These are phyloP conservation scores for Populus trichocarpa DNA, from an alignment of 441 rosid species.

Conservation along the genomic window DNA sequence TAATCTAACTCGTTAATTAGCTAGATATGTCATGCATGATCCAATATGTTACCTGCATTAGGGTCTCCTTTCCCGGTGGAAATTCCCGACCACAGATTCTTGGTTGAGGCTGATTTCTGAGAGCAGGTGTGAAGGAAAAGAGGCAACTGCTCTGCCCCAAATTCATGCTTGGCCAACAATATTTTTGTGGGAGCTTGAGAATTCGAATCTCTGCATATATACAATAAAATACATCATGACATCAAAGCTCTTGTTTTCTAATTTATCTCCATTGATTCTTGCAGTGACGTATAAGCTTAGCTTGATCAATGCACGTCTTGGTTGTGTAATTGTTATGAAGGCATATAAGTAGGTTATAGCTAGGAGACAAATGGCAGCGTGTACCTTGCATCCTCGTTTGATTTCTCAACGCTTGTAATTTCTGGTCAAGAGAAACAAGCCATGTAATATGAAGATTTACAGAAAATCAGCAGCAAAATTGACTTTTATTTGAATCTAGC, in stretches of 20 bases:
- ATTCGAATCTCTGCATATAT: slow-evolving; percentile 26
- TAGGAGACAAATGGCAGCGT: not conserved
- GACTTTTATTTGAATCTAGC: too few species aligned
- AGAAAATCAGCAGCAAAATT: not conserved
- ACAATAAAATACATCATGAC: not conserved
- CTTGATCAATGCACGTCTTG: too few species aligned
- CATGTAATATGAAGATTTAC: not conserved
- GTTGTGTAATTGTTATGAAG: too few species aligned
- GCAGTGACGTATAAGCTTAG: too few species aligned
- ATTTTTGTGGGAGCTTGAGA: slow-evolving; percentile 9
- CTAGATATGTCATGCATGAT: too few species aligned
- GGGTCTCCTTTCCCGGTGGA: slow-evolving; percentile 15
- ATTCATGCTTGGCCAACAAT: slow-evolving; percentile 16
- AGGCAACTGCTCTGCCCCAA: slow-evolving; percentile 36
- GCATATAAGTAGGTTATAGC: not conserved
- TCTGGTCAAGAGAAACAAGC: slow-evolving; percentile 20
- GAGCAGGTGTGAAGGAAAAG: slow-evolving; percentile 35
- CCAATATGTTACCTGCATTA: slow-evolving; percentile 28
- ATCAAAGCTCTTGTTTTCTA: not conserved
- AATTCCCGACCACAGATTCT: slow-evolving; percentile 8
- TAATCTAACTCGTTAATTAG: not conserved
- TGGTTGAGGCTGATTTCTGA: slow-evolving; percentile 19
- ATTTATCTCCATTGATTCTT: not conserved
- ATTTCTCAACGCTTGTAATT: slow-evolving; percentile 10
- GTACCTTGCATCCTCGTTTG: slow-evolving; percentile 28